These are phyloP conservation scores for Populus tomentosa DNA, from an alignment of 441 rosid species.

Conservation along the genomic window DNA sequence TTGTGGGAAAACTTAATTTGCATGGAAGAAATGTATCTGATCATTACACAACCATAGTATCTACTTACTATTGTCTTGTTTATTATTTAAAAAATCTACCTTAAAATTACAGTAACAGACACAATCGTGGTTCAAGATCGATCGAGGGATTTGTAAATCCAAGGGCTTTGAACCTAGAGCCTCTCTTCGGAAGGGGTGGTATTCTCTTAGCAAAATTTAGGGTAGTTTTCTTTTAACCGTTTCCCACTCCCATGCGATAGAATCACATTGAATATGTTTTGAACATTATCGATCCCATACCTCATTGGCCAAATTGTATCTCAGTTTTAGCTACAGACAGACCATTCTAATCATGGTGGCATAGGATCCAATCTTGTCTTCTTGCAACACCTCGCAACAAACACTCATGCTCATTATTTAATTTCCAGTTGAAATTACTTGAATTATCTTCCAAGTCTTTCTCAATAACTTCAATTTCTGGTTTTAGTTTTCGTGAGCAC, in stretches of 20 bases:
- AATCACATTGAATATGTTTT: not conserved
- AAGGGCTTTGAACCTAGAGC: no score
- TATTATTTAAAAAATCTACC: no score
- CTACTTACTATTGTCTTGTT: no score
- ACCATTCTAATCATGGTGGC: not conserved
- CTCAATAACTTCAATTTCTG: not conserved
- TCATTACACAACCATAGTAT: no score
- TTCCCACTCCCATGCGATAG: not conserved
- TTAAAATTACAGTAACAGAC: no score
- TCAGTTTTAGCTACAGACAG: not conserved
- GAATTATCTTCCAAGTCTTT: not conserved
- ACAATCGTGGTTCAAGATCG: no score
- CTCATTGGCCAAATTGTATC: not conserved
- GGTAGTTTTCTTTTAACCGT: no score
- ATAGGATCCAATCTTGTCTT: not conserved
- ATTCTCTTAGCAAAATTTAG: no score
- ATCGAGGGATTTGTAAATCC: no score
- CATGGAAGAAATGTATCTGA: no score
- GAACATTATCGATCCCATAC: not conserved
- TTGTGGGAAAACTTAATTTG: no score
- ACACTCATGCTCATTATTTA: not conserved
- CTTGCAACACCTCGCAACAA: not conserved
- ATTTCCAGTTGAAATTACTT: not conserved
- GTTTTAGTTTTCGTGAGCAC: not conserved
- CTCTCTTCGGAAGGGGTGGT: no score